Evolutionary conservation across 2,329 filamentous ascomycete species (phyloP).

Genomic region (Clarireedia paspali): DNA sequence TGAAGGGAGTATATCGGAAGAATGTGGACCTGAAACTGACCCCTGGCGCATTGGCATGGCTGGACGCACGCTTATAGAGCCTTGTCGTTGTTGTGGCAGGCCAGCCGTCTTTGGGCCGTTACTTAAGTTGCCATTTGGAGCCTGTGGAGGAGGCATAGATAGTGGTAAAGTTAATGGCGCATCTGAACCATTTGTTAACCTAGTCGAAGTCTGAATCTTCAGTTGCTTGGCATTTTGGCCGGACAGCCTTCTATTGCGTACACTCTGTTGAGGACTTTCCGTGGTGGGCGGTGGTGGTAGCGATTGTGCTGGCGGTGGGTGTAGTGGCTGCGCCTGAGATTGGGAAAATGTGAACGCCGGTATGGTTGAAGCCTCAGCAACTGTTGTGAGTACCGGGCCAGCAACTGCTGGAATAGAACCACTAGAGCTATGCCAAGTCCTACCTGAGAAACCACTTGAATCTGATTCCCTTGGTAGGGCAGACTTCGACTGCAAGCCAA

Average conservation of each 20-base stretch:
- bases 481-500: slow-evolving; percentile 60
- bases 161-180: slow-evolving; percentile 18
- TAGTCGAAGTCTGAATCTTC: slow-evolving; percentile 71
- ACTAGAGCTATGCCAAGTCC: slow-evolving; percentile 74
- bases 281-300: slow-evolving; percentile 35
- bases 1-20: slow-evolving; percentile 25
- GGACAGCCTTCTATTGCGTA: slow-evolving; percentile 71
- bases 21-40: slow-evolving; percentile 24
- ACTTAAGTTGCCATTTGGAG: slow-evolving; percentile 13
- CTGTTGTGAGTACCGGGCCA: slow-evolving; percentile 61
- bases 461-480: slow-evolving; percentile 70
- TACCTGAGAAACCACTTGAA: slow-evolving; percentile 69
- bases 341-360: slow-evolving; percentile 24
- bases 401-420: slow-evolving; percentile 64
- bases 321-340: slow-evolving; percentile 21
- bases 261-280: slow-evolving; percentile 37
- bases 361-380: slow-evolving; percentile 46
- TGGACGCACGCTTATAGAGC: slow-evolving; percentile 12
- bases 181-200: slow-evolving; percentile 10
- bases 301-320: slow-evolving; percentile 34
- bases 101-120: slow-evolving; percentile 24
- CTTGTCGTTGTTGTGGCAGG: slow-evolving; percentile 16
- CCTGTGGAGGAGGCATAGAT: slow-evolving; percentile 22
- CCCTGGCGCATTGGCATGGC: slow-evolving; percentile 21
- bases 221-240: slow-evolving; percentile 74